Percentiles rank a stretch among this genome's conserved stretches.
Evolutionary conservation across 2,329 filamentous ascomycete genomes (phyloP).

Genomic region (Akanthomyces dipterigenus): DNA sequence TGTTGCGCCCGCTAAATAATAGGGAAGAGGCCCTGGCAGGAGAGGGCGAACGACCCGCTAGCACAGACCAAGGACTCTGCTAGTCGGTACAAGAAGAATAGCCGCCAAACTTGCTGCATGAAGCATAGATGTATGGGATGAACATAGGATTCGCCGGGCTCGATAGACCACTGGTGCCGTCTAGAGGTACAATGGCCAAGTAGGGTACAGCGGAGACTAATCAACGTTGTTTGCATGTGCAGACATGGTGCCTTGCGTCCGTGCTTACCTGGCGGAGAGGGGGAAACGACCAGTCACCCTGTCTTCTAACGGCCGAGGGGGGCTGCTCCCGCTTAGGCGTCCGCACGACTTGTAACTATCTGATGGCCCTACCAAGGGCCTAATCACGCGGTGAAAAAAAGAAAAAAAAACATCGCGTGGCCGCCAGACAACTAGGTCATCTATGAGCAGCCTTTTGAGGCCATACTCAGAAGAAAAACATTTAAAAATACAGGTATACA

Average conservation of each 20-base stretch:
- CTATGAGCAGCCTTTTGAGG: too few relatives aligned
- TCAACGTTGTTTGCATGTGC: neutral
- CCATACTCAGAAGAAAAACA: too few relatives aligned
- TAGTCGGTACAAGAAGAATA: neutral
- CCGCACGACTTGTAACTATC: neutral
- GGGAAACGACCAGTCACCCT: neutral
- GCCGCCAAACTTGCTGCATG: neutral
- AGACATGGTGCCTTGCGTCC: neutral
- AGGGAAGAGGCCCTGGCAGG: neutral
- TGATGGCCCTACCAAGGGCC: neutral
- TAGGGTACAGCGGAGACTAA: constrained; percentile 1
- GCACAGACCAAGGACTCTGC: neutral
- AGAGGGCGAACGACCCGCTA: neutral
- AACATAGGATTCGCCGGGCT: neutral
- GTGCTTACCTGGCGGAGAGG: neutral
- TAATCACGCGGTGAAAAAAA: too few relatives aligned
- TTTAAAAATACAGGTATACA: too few relatives aligned
- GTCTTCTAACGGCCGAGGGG: neutral
- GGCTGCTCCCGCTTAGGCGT: neutral
- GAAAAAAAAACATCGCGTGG: too few relatives aligned
- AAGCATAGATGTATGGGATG: neutral
- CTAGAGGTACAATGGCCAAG: too few relatives aligned
- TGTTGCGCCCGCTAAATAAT: neutral
- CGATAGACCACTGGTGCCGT: neutral
- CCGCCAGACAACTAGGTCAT: too few relatives aligned